Conservation (phyloP, 2,329 filamentous ascomycete species). For the Talaromyces sp. region DNA sequence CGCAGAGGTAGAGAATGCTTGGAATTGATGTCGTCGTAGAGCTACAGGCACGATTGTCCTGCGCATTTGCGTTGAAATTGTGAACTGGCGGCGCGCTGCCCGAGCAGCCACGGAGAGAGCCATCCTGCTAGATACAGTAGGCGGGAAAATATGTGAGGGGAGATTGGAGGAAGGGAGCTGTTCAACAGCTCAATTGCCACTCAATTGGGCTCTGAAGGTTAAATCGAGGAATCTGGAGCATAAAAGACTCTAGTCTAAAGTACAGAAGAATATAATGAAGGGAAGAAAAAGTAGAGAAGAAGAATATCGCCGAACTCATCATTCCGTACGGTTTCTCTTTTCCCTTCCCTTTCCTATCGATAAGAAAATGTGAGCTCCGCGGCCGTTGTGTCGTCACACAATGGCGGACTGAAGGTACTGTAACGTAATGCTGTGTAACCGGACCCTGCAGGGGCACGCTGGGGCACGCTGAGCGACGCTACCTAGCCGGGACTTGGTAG, state of each 20-base stretch:
- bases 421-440: conserved; percentile 7
- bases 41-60: conserved; percentile 5
- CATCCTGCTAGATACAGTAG: conserved; percentile 9
- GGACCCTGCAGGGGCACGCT: neutral
- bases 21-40: conserved; percentile 15
- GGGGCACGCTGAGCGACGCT: too few relatives aligned
- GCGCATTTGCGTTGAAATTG: conserved; percentile 3
- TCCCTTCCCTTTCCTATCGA: conserved; percentile 10
- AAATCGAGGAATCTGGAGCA: neutral
- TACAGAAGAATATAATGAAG: neutral
- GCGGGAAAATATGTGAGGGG: neutral
- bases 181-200: conserved; percentile 9
- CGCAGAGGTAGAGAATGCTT: conserved; percentile 27
- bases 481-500: neutral
- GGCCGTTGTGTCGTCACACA: conserved; percentile 2
- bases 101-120: conserved; percentile 16
- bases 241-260: neutral
- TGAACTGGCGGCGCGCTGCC: conserved; percentile 13
- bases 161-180: conserved; percentile 6
- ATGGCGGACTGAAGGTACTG: neutral
- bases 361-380: conserved; percentile 12
- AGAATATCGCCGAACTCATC: neutral
- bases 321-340: neutral
- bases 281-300: neutral
- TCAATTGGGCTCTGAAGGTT: conserved; percentile 5